phyloP scores from a whole-genome alignment of 192 early-diverging fungal genomes.

The Thoreauomyces humboldtii region DNA sequence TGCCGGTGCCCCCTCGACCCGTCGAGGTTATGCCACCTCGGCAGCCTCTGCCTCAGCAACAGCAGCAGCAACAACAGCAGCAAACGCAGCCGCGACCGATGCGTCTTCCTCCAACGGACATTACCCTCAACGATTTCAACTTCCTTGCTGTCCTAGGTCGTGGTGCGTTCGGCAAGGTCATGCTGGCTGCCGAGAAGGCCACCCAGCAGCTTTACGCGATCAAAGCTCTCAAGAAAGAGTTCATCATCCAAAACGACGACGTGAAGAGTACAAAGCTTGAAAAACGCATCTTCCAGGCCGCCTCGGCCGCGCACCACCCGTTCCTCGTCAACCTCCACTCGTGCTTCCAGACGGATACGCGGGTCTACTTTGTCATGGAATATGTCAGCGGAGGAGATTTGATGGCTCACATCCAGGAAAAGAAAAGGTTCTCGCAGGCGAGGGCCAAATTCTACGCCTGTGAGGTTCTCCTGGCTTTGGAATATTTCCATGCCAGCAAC shows the following conservation, averaged over 20 bases:
- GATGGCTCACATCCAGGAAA: constrained; percentile 95
- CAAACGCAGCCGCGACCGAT: neutral
- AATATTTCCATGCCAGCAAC: constrained; percentile 92
- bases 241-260: constrained; percentile 97
- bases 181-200: constrained; percentile 87
- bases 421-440: constrained; percentile 79
- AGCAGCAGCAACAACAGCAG: constrained; percentile 25
- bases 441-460: constrained; percentile 96
- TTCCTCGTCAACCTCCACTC: constrained; percentile 95
- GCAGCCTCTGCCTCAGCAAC: constrained; percentile 15
- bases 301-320: constrained; percentile 84
- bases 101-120: constrained; percentile 24
- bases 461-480: constrained; percentile 89
- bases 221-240: constrained; percentile 94
- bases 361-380: constrained; percentile 98
- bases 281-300: constrained; percentile 89
- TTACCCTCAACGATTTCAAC: constrained; percentile 51
- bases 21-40: neutral
- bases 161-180: constrained; percentile 98
- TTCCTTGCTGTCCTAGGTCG: constrained; percentile 86
- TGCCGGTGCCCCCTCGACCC: constrained; percentile 17
- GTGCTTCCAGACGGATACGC: constrained; percentile 87
- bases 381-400: constrained; percentile 95
- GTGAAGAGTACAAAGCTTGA: constrained; percentile 70
- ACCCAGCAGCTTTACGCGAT: constrained; percentile 85